A percentile compares a stretch with the other conserved stretches of the same genome.
Evolutionary conservation across 352 stramenopile species (phyloP).

Genomic region (Peronospora destructor): DNA sequence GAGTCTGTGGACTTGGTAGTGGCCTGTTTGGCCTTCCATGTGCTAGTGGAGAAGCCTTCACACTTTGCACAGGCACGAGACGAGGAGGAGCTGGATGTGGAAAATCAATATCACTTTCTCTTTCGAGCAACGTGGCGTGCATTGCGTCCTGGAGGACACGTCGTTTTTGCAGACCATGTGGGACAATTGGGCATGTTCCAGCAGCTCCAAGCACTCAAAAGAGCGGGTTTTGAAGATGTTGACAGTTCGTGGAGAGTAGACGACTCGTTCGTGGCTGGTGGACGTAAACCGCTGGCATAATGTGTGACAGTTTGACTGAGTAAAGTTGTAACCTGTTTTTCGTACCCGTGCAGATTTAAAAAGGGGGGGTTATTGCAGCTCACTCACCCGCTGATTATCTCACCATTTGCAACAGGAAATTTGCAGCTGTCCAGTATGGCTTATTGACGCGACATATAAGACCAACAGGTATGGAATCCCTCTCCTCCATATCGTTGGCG

Average conservation of each 20-base stretch:
- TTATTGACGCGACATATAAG: no score
- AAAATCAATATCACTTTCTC: conserved; percentile 41
- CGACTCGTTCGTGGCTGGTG: conserved; percentile 73
- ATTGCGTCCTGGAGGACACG: conserved; percentile 52
- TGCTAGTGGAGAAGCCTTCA: conserved; percentile 42
- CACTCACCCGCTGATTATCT: no score
- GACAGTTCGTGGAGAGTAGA: conserved; percentile 66
- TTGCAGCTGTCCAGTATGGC: no score
- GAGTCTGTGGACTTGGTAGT: conserved; percentile 50
- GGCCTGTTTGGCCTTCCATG: conserved; percentile 60
- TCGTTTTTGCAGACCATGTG: conserved; percentile 70
- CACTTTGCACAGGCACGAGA: conserved; percentile 35
- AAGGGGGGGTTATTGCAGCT: no score
- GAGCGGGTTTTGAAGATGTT: conserved; percentile 61
- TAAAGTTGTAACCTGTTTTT: no score
- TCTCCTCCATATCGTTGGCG: no score
- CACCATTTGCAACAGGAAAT: no score
- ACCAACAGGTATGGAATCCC: no score
- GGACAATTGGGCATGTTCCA: conserved; percentile 55
- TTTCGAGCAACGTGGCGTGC: conserved; percentile 50
- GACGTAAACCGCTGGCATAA: conserved; percentile 25
- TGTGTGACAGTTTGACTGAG: no score
- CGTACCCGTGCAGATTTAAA: no score
- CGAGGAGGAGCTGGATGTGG: conserved; percentile 6
- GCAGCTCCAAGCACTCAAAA: conserved; percentile 51